Conservation (phyloP, 2,329 filamentous ascomycete genomes). For the Pyricularia sp. region DNA sequence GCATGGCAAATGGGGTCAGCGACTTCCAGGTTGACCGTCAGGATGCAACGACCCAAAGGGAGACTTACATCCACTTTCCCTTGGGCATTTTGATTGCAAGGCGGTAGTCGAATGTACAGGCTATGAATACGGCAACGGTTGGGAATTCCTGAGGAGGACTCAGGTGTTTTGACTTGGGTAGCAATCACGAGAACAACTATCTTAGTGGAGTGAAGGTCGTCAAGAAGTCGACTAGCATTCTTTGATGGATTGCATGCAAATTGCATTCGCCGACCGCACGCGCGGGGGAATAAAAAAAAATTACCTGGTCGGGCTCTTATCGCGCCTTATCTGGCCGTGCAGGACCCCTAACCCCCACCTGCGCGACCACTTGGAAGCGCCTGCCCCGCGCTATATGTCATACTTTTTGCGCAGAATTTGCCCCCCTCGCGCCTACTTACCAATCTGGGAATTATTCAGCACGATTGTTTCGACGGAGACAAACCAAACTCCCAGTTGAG, state of each 20-base stretch:
- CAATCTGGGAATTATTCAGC: constrained; percentile 1
- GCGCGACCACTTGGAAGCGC: not conserved
- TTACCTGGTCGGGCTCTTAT: constrained; percentile 1
- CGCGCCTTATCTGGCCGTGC: not conserved
- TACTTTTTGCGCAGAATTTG: not conserved
- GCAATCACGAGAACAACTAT: not conserved
- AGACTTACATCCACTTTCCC: constrained; percentile 56
- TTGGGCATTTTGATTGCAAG: constrained; percentile 50
- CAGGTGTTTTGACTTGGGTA: not conserved
- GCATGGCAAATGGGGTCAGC: not conserved
- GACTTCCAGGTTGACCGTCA: not conserved
- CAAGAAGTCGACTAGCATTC: not conserved
- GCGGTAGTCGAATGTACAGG: not conserved
- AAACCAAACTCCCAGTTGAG: not conserved
- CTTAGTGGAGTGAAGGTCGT: not conserved
- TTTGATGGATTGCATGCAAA: not conserved
- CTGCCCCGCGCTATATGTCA: not conserved
- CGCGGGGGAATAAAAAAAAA: constrained; percentile 3
- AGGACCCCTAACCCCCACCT: not conserved
- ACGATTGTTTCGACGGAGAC: not conserved
- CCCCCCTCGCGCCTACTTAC: not conserved
- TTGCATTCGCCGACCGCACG: not conserved
- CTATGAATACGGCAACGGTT: not conserved
- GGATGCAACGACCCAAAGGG: not conserved
- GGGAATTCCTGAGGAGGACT: not conserved